These are phyloP conservation scores for Novymonas esmeraldas DNA, from an alignment of 208 protist species.

Conservation along the genomic window DNA sequence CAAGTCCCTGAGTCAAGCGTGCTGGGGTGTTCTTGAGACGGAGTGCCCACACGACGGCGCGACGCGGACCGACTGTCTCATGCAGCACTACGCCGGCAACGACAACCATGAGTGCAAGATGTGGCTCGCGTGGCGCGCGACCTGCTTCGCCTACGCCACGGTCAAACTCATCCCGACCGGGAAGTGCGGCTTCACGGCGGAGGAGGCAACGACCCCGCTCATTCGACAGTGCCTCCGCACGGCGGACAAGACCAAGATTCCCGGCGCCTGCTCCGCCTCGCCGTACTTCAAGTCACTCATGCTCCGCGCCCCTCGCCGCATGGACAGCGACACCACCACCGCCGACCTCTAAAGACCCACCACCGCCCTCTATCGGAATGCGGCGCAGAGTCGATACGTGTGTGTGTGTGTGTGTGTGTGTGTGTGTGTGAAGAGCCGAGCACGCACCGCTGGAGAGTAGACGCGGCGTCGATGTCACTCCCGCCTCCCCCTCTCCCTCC, in stretches of 20 bases:
- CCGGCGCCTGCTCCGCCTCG: slow-evolving; percentile 23
- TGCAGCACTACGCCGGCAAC: slow-evolving; percentile 9
- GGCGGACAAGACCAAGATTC: slow-evolving; percentile 25
- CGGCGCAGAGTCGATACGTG: not conserved
- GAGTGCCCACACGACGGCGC: slow-evolving; percentile 15
- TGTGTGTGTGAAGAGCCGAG: too few relatives aligned
- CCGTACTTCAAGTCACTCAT: slow-evolving; percentile 47
- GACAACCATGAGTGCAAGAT: slow-evolving; percentile 33
- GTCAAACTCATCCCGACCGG: slow-evolving; percentile 10
- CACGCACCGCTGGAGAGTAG: too few relatives aligned
- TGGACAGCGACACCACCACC: slow-evolving; percentile 13
- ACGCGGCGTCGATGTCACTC: too few relatives aligned
- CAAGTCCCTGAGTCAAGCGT: slow-evolving; percentile 35
- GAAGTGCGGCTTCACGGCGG: slow-evolving; percentile 16
- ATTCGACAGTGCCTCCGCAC: slow-evolving; percentile 29
- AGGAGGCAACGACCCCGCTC: slow-evolving; percentile 10
- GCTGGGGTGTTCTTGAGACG: slow-evolving; percentile 30
- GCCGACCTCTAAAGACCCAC: not conserved
- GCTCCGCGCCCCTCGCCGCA: slow-evolving; percentile 24
- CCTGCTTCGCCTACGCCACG: slow-evolving; percentile 27
- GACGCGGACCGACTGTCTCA: slow-evolving; percentile 25
- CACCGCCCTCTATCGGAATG: not conserved
- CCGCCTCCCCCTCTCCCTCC: too few relatives aligned
- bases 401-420: too few relatives aligned
- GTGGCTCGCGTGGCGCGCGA: slow-evolving; percentile 38